Evolutionary conservation across 2,329 filamentous ascomycete species (phyloP).

Genomic region (Leptosphaerulina australis): DNA sequence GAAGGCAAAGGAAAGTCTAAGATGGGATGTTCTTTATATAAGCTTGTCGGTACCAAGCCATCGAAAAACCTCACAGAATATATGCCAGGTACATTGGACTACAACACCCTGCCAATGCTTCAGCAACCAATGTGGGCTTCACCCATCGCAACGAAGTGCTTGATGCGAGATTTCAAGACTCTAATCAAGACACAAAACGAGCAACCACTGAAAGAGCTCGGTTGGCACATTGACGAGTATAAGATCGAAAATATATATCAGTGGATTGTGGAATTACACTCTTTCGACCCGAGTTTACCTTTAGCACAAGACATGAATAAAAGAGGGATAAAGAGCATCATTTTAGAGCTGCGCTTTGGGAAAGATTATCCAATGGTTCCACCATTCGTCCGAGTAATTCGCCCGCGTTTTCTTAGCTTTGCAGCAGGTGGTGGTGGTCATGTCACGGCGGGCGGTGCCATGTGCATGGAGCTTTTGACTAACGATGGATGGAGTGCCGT

Average conservation of each 20-base stretch:
- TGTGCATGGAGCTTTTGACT: conserved; percentile 83
- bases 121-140: conserved; percentile 69
- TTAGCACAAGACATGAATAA: conserved; percentile 76
- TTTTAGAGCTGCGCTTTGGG: conserved; percentile 83
- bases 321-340: conserved; percentile 67
- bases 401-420: conserved; percentile 79
- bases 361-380: conserved; percentile 76
- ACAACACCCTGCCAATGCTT: conserved; percentile 67
- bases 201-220: conserved; percentile 68
- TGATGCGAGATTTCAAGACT: conserved; percentile 68
- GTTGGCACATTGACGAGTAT: conserved; percentile 78
- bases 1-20: conserved; percentile 39
- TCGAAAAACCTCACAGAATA: conserved; percentile 62
- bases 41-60: conserved; percentile 29
- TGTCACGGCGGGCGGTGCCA: conserved; percentile 80
- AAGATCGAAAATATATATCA: conserved; percentile 79
- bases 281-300: conserved; percentile 72
- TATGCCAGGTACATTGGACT: conserved; percentile 68
- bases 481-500: conserved; percentile 80
- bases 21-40: conserved; percentile 30
- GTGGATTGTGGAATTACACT: conserved; percentile 90
- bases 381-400: conserved; percentile 82
- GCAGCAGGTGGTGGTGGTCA: conserved; percentile 78
- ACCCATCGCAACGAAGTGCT: conserved; percentile 62
- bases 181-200: conserved; percentile 68